phyloP scores from a whole-genome alignment of 257 asterid species.

The Solanum lycopersicoides region DNA sequence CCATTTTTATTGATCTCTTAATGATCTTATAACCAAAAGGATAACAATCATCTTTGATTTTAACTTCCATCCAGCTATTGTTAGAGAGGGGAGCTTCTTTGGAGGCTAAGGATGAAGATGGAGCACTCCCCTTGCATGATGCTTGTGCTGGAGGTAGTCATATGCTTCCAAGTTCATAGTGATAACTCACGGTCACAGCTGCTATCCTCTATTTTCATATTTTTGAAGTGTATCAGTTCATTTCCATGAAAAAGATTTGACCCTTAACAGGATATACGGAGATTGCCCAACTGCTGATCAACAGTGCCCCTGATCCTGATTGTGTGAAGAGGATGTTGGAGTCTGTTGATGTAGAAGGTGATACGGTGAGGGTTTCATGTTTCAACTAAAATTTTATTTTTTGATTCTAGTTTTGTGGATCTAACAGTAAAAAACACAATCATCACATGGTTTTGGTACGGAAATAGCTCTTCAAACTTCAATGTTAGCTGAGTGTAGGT shows the following conservation, averaged over 20 bases:
- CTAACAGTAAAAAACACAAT: not conserved
- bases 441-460: not conserved
- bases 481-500: not conserved
- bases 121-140: slow-evolving; percentile 79
- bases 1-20: not conserved
- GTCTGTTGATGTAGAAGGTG: slow-evolving; percentile 71
- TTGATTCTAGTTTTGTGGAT: not conserved
- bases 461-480: not conserved
- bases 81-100: slow-evolving; percentile 64
- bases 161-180: not conserved
- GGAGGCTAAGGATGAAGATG: slow-evolving; percentile 72
- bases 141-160: slow-evolving; percentile 82
- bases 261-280: slow-evolving; percentile 46
- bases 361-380: slow-evolving; percentile 46
- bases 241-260: not conserved
- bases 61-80: slow-evolving; percentile 34
- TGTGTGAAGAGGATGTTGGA: slow-evolving; percentile 56
- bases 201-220: not conserved
- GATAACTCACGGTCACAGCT: not conserved
- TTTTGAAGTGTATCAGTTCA: not conserved
- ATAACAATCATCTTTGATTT: not conserved
- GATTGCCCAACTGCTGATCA: slow-evolving; percentile 46
- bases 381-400: not conserved
- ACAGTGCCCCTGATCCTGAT: slow-evolving; percentile 33
- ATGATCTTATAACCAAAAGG: too few species aligned